Evolutionary conservation across 345 rosid genomes (phyloP).

Genomic region (Cochlearia excelsa): DNA sequence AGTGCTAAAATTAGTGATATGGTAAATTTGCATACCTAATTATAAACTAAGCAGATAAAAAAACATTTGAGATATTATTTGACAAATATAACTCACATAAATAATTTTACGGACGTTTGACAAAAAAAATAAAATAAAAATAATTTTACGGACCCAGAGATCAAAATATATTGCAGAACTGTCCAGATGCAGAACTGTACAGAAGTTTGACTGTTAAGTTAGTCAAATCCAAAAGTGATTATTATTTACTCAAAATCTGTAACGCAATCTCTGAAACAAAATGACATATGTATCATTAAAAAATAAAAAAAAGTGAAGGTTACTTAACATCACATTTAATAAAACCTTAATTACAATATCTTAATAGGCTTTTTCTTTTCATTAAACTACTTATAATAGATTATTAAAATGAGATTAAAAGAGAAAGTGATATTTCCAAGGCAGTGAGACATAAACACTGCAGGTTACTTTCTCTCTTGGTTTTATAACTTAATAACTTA

Average conservation of each 20-base stretch:
- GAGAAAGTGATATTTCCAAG: constrained; percentile 40
- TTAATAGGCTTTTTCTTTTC: constrained; percentile 22
- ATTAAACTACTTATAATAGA: constrained; percentile 25
- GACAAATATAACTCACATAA: no score
- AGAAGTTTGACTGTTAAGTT: constrained; percentile 11
- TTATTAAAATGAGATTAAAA: constrained; percentile 33
- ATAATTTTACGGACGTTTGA: not conserved
- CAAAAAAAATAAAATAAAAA: constrained; percentile 1
- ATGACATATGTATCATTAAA: constrained; percentile 22
- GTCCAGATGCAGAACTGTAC: not conserved
- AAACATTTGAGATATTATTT: no score
- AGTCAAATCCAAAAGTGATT: constrained; percentile 30
- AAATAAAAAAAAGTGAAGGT: constrained; percentile 22
- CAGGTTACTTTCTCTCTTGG: constrained; percentile 40
- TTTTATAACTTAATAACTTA: no score
- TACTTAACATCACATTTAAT: constrained; percentile 24
- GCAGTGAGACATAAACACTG: constrained; percentile 42
- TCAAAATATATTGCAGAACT: constrained; percentile 5
- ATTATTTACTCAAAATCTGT: constrained; percentile 18
- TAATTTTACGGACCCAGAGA: not conserved
- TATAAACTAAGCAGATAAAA: no score
- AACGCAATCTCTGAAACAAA: constrained; percentile 19
- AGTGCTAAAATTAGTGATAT: no score
- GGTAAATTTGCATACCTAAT: no score
- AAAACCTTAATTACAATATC: constrained; percentile 14